Conservation (phyloP, 2,329 filamentous ascomycete genomes). For the Verticillium longisporum region DNA sequence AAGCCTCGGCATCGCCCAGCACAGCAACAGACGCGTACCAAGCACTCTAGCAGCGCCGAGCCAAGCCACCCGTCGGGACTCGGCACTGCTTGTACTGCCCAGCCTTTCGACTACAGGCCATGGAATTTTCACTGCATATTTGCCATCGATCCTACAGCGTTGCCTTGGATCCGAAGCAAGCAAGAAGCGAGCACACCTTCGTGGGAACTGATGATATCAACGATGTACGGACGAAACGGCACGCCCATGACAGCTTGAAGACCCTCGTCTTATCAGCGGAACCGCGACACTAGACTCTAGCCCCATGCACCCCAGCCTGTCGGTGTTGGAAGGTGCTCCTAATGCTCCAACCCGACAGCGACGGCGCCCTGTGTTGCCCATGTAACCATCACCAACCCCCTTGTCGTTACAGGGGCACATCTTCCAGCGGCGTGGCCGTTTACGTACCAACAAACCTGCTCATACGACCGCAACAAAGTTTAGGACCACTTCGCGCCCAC, state of each 20-base stretch:
- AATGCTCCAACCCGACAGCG: background rate
- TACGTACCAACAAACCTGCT: background rate
- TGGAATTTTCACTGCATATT: background rate
- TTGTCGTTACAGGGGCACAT: background rate
- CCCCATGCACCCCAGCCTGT: background rate
- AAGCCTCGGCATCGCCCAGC: background rate
- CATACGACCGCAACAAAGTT: background rate
- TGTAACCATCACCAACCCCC: background rate
- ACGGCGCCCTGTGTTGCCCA: background rate
- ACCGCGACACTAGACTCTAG: background rate
- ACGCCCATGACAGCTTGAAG: background rate
- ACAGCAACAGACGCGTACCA: background rate
- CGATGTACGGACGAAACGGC: background rate
- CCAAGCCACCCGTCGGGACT: background rate
- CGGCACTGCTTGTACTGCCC: background rate
- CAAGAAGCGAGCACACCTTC: background rate
- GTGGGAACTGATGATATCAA: background rate
- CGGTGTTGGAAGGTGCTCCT: background rate
- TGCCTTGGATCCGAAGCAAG: background rate
- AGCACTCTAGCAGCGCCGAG: background rate
- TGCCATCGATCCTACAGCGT: background rate
- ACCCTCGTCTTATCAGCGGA: background rate
- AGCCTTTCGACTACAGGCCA: background rate
- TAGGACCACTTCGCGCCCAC: background rate
- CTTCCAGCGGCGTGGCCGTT: background rate